Percentiles rank a stretch among this genome's conserved stretches.
These are phyloP conservation scores for Fraxinus excelsior DNA, from an alignment of 257 asterid species.

Conservation along the genomic window DNA sequence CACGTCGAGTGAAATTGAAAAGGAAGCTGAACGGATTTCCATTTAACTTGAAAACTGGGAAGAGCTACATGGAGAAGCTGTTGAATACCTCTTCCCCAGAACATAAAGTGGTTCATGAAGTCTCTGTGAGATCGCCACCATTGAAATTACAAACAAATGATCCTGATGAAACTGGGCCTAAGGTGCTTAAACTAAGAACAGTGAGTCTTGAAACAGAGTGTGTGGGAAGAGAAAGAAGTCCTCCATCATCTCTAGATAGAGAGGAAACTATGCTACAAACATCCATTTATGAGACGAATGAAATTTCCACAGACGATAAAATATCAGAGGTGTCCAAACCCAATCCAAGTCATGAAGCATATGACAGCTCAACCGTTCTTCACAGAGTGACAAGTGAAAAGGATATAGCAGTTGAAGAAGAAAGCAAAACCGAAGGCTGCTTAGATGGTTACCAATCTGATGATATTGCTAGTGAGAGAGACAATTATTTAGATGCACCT, in stretches of 20 bases:
- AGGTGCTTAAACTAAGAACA: constrained; percentile 43
- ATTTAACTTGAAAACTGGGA: constrained; percentile 62
- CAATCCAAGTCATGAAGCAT: constrained; percentile 33
- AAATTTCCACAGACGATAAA: constrained; percentile 33
- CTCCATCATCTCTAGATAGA: constrained; percentile 37
- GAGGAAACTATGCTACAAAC: constrained; percentile 35
- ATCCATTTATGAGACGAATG: constrained; percentile 33
- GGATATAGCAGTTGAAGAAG: constrained; percentile 49
- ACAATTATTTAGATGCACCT: constrained; percentile 77
- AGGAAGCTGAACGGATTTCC: constrained; percentile 86
- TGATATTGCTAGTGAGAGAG: constrained; percentile 69
- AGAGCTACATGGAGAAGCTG: constrained; percentile 84
- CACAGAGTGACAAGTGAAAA: constrained; percentile 44
- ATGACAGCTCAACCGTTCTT: constrained; percentile 36
- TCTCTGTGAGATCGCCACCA: constrained; percentile 41
- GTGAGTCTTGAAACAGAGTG: constrained; percentile 48
- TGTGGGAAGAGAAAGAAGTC: constrained; percentile 40
- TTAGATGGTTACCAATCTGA: constrained; percentile 57
- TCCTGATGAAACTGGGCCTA: constrained; percentile 39
- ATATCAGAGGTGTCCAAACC: constrained; percentile 37
- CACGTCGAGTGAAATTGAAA: constrained; percentile 66
- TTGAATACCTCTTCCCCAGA: constrained; percentile 68
- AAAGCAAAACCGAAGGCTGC: constrained; percentile 41
- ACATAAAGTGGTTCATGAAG: constrained; percentile 61
- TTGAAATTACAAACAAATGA: constrained; percentile 39